Evolutionary conservation across 1,139 yeast species (phyloP), one percentile per base, ranked within the genome.

Genomic region (Arxiozyma bovina): DNA sequence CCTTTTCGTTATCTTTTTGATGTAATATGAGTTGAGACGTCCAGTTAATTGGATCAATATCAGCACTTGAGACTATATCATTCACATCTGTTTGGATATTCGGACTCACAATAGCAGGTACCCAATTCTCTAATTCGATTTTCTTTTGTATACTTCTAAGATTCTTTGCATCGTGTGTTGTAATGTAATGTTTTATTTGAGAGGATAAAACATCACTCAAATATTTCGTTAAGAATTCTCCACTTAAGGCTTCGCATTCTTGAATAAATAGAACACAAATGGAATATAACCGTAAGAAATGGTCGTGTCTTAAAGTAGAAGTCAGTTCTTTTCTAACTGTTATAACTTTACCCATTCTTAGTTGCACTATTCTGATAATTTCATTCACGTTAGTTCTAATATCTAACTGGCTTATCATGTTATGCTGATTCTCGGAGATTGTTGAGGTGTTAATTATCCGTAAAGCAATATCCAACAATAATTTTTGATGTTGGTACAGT

Each of bases 171-270:
- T 86, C 90, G 62, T 79, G 78, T 48, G 82, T 74, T 50, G 75
- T 76, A 47, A 83, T 72, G 64, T 81, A 90, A 57, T 78, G 78
- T 55, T 77, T 80, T 11, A 86, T 76, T 61, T 88, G 96, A 50
- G 78, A 77, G n/a, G 78, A 79, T 22, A 88, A 71, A 68, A 85
- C 80, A 54, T 83, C 88, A 54, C 85, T 80, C 49, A 91, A 73
- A 18, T 80, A 78, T 53, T 80, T 81, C 1, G 81, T 77, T 18
- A 80, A 77, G 47, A 81, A 78, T 34, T 83, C 83, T 0, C 96
- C 97, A 49, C 89, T 83, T 8, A 91, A 81, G 17, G 83, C 76
- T 68, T 93, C 99, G 68, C 96, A 88, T 66, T 89, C 96, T 52
- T 81, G 81, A 43, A 90, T 74, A 65, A 90, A 91, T 25, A 85